Evolutionary conservation across 495 filamentous ascomycete genomes (phyloP), one percentile per base, ranked within the genome.

Genomic region (Daldinia childiae): DNA sequence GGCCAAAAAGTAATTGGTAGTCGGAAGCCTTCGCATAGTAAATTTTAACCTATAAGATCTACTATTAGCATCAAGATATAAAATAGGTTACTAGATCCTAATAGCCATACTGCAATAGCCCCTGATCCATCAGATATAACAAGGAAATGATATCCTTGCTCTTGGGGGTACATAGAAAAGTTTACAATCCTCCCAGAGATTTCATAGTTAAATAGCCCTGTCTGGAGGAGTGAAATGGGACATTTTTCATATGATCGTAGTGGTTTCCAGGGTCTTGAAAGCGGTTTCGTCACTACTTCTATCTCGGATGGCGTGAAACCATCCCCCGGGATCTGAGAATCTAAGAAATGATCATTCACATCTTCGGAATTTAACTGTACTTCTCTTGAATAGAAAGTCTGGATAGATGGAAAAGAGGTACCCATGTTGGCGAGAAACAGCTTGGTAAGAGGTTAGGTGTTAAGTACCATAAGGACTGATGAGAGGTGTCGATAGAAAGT

Each of bases 161-260:
- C 55, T 51, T 66, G 8, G 70, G 64, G 24, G 72, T 78, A 17
- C 65, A 41, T 36, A 73, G 64, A 83, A 57, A 89, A 79, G 62
- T 90, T 90, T 15, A 86, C 87, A 11, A 92, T 70, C 60, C 89
- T 81, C n/a, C 87, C 90, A 34, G 78, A 82, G 59, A 91, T 84
- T 6, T 80, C 78, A 15, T 90, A 83, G 36, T 80, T 81, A 29
- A 72, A 69, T 0, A 85, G 84, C 1, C 90, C 88, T 11, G 85
- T 75, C 43, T 82, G 65, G 8, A 92, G 79, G 14, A 83, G 69
- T 6, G 78, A 74, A 30, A 92, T 90, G 5, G 78, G 72, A 27
- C 76, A 70, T 38, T 82, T 77, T 26, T 85, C 79, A 61, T 91
- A 91, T 4, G 81, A 75, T 38, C 81, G 79, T n/a, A 79, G 76